Evolutionary conservation across 805 yeast genomes (phyloP), one percentile per base, ranked within the genome.

Genomic region (Kodamaea neixiangensis): DNA sequence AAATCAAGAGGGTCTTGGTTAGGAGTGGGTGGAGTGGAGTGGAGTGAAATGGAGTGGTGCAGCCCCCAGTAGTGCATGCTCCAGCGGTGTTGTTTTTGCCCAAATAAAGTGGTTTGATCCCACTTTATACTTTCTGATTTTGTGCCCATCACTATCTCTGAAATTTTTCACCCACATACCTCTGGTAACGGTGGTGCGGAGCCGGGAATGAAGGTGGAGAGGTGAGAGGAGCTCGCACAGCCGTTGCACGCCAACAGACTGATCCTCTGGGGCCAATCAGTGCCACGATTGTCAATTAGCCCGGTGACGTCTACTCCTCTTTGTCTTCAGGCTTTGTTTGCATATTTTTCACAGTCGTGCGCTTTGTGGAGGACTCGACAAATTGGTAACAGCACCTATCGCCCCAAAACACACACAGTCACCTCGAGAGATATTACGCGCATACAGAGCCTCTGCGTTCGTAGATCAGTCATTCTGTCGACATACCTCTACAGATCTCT

Each of bases 361-460:
- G 38, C 38, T 37, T 37, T 37, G 41, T 37, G 20, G 20, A 5
- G 4, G 9, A 15, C 41, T 37, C 41, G 41, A 19, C n/a, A 37
- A 37, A 17, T 37, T 37, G 19, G 41, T 11, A 37, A 15, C 15
- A 20, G 41, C 41, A 37, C 41, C 15, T 37, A 37, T 37, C 41
- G 41, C 41, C 41, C 41, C 41, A 17, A 37, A 37, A 37, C 41
- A 37, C 41, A 37, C 41, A 37, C 41, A 17, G 41, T 37, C 41
- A 37, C 41, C 41, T 37, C 41, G 20, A 37, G 41, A 37, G 15
- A 37, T 37, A 37, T 37, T 37, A 37, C 41, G 15, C 41, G 41
- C 41, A 37, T 37, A 37, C 31, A 25, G 11, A 25, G n/a, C n/a
- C n/a, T n/a, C n/a, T n/a, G n/a, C n/a, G n/a, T n/a, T n/a, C n/a